phyloP scores from a whole-genome alignment of 2,329 filamentous ascomycete genomes.

The Diaporthe amygdali region DNA sequence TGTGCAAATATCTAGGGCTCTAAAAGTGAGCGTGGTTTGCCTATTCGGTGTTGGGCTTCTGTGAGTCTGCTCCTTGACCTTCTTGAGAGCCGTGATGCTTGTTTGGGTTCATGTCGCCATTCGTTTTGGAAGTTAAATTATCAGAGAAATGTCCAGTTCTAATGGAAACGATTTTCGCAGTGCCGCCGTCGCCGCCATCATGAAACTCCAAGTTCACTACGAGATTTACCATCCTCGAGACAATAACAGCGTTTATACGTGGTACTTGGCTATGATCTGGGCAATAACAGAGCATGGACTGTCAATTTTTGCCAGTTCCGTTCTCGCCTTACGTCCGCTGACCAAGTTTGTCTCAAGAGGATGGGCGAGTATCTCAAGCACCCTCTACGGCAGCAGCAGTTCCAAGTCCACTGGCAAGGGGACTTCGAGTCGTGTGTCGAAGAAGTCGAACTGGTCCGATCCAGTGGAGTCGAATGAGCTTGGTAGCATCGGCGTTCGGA shows the following conservation, averaged over 20 bases:
- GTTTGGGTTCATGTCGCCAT: not conserved
- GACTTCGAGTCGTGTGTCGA: slow-evolving; percentile 4
- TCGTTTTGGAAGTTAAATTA: no score
- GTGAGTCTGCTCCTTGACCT: not conserved
- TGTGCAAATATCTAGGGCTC: slow-evolving; percentile 11
- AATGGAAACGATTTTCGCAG: not conserved
- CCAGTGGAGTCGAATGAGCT: slow-evolving; percentile 8
- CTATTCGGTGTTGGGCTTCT: slow-evolving; percentile 24
- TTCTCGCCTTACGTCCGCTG: slow-evolving; percentile 23
- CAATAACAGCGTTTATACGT: not conserved
- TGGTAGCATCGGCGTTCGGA: slow-evolving; percentile 16
- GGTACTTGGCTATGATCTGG: slow-evolving; percentile 20
- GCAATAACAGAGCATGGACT: slow-evolving; percentile 21
- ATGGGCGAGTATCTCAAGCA: not conserved
- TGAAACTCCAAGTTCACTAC: slow-evolving; percentile 22
- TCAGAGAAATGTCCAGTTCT: not conserved
- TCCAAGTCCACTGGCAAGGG: not conserved
- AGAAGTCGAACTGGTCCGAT: slow-evolving; percentile 3
- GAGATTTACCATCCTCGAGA: not conserved
- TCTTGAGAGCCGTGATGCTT: not conserved
- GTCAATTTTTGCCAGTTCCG: slow-evolving; percentile 22
- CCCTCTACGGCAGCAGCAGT: not conserved
- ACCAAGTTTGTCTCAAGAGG: not conserved
- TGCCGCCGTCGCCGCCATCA: slow-evolving; percentile 20
- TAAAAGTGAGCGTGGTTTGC: slow-evolving; percentile 19